phyloP scores from a whole-genome alignment of 2,329 filamentous ascomycete genomes.

The Magnaporthiopsis incrustans region DNA sequence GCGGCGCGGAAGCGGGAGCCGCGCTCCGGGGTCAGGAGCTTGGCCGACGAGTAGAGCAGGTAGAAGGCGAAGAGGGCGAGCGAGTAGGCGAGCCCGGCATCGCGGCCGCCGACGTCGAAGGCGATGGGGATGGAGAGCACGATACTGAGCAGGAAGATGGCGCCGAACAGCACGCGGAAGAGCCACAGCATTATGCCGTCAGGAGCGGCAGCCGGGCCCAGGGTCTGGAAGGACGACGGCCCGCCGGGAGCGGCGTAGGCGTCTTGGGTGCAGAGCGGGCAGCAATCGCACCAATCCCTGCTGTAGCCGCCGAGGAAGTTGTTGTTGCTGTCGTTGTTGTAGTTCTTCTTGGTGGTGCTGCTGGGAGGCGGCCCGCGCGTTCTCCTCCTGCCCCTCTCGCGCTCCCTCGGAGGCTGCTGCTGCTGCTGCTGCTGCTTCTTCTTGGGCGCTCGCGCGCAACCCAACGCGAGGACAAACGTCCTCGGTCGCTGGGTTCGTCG shows the following conservation, averaged over 20 bases:
- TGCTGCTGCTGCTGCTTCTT: not conserved
- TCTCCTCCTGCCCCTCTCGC: not conserved
- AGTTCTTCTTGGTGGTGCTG: not conserved
- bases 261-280: not conserved
- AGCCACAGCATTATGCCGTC: conserved; percentile 63
- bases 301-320: too few species aligned
- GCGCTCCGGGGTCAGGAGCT: conserved; percentile 69
- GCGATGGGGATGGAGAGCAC: conserved; percentile 93
- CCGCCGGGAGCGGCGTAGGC: not conserved
- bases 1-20: conserved; percentile 64
- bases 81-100: conserved; percentile 90
- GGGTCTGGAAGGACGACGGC: not conserved
- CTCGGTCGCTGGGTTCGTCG: not conserved
- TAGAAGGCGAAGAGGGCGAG: conserved; percentile 85
- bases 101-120: conserved; percentile 94
- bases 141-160: conserved; percentile 82
- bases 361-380: not conserved
- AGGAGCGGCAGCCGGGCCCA: not conserved
- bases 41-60: conserved; percentile 74
- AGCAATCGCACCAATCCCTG: not conserved
- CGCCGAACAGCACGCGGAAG: conserved; percentile 69
- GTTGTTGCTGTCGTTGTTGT: not conserved
- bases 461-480: not conserved
- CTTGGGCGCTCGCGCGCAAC: not conserved
- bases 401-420: not conserved